Percentiles rank a stretch among this genome's conserved stretches.
Evolutionary conservation across 805 yeast species (phyloP).

Genomic region (Metschnikowia santaceciliae): DNA sequence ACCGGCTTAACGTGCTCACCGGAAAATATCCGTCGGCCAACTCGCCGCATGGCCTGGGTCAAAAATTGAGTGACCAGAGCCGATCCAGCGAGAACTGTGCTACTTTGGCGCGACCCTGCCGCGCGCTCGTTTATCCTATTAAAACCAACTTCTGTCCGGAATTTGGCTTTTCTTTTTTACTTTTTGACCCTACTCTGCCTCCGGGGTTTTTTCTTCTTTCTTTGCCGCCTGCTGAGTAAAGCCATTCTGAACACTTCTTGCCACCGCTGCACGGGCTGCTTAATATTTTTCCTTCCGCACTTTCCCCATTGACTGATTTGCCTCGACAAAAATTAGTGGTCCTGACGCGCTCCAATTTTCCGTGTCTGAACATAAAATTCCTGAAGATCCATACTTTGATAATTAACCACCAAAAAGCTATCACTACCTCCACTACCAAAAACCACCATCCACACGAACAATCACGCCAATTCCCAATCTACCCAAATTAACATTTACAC

Average conservation of each 20-base stretch:
- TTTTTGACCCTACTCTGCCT: neutral
- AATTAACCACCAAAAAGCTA: too few species aligned
- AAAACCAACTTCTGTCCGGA: neutral
- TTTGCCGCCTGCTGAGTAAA: neutral
- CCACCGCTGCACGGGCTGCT: neutral
- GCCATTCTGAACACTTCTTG: neutral
- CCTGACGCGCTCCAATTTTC: conserved; percentile 1
- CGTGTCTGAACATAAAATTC: neutral
- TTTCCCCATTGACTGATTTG: too few species aligned
- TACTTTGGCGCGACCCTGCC: conserved; percentile 2
- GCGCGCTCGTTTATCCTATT: conserved; percentile 1
- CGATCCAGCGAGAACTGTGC: neutral
- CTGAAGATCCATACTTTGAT: neutral
- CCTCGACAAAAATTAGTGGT: neutral
- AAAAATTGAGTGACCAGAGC: neutral
- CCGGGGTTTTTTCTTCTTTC: neutral
- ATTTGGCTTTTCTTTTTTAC: neutral
- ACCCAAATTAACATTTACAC: too few species aligned
- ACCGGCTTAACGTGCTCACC: too few species aligned
- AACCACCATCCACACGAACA: too few species aligned
- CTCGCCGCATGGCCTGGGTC: neutral
- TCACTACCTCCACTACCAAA: too few species aligned
- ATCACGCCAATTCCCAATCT: too few species aligned
- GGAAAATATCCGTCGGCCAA: neutral
- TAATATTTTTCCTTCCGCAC: neutral